A percentile compares a stretch with the other conserved stretches of the same genome.
These are phyloP conservation scores for Cavenderia fasciculata DNA, from an alignment of 78 protist genomes.

Conservation along the genomic window DNA sequence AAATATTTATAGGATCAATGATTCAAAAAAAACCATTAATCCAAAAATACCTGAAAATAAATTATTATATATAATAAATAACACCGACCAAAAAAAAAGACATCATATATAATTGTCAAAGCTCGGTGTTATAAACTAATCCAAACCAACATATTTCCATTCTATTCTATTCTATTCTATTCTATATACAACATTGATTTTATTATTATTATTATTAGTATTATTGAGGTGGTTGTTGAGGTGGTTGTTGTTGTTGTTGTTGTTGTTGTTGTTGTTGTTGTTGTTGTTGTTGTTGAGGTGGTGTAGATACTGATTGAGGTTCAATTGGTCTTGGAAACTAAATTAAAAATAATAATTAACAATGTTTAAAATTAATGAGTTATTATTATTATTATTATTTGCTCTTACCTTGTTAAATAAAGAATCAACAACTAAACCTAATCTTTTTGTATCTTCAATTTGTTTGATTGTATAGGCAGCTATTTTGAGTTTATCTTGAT, in stretches of 20 bases:
- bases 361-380: not conserved
- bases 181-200: no score
- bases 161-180: no score
- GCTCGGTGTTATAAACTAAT: no score
- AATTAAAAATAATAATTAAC: not conserved
- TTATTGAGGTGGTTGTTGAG: no score
- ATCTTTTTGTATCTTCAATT: conserved; percentile 59
- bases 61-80: no score
- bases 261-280: conserved; percentile 3
- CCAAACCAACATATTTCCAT: no score
- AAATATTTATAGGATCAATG: no score
- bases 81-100: no score
- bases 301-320: not conserved
- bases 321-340: conserved; percentile 6
- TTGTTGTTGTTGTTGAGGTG: not conserved
- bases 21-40: no score
- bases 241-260: not conserved
- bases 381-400: not conserved
- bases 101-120: no score
- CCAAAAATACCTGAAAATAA: no score
- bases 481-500: conserved; percentile 53
- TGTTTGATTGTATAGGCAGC: conserved; percentile 40
- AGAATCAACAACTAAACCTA: conserved; percentile 31
- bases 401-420: conserved; percentile 12
- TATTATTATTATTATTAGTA: no score